A percentile compares a stretch with the other conserved stretches of the same genome.
phyloP scores from a whole-genome alignment of 192 early-diverging fungal genomes.

The Endogone sp. region DNA sequence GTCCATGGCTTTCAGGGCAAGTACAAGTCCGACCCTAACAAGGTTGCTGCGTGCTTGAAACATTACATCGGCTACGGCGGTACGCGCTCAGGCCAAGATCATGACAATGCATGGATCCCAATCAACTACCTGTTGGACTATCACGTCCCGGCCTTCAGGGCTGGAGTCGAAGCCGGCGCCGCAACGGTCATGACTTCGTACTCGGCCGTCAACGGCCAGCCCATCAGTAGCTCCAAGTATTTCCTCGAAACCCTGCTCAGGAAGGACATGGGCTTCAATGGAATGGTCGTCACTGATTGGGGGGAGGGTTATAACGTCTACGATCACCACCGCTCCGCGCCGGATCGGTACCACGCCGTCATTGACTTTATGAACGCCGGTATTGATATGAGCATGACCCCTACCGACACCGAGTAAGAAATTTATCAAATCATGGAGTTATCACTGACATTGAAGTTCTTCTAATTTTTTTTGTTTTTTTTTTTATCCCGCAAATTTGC shows the following conservation, averaged over 20 bases:
- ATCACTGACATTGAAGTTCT: too few species aligned
- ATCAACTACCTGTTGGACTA: slow-evolving; percentile 49
- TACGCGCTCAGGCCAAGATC: slow-evolving; percentile 24
- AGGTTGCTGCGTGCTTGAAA: slow-evolving; percentile 52
- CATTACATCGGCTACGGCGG: slow-evolving; percentile 60
- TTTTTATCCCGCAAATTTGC: too few species aligned
- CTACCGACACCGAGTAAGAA: neutral
- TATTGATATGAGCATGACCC: slow-evolving; percentile 51
- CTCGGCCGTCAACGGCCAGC: slow-evolving; percentile 49
- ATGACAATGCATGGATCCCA: slow-evolving; percentile 33
- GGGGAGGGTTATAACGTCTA: slow-evolving; percentile 43
- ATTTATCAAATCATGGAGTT: neutral
- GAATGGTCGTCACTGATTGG: slow-evolving; percentile 52
- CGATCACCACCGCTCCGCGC: slow-evolving; percentile 30
- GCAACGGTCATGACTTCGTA: slow-evolving; percentile 56
- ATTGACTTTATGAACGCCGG: slow-evolving; percentile 34
- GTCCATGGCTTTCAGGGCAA: slow-evolving; percentile 36
- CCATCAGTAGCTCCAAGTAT: slow-evolving; percentile 42
- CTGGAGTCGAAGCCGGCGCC: slow-evolving; percentile 46
- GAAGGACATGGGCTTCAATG: slow-evolving; percentile 42
- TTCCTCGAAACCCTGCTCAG: slow-evolving; percentile 44
- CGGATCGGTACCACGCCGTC: slow-evolving; percentile 31
- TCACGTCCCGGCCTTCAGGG: slow-evolving; percentile 50
- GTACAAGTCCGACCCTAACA: slow-evolving; percentile 48
- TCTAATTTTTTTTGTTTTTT: too few species aligned